Conservation (phyloP, 257 asterid species). For the Jacaranda mimosifolia region DNA sequence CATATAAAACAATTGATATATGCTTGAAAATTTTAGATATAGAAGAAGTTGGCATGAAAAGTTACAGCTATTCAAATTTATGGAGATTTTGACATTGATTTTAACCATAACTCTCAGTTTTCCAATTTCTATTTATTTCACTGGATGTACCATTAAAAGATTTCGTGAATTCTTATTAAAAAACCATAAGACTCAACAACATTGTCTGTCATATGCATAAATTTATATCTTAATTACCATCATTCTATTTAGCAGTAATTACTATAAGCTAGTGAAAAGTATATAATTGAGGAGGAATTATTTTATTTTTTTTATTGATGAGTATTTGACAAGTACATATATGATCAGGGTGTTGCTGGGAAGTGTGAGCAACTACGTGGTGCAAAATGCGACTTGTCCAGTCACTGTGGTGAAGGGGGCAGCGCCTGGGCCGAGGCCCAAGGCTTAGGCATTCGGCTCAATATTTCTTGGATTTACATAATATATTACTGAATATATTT, state of each 20-base stretch:
- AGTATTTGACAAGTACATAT: not conserved
- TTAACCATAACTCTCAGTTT: no score
- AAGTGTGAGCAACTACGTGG: constrained; percentile 86
- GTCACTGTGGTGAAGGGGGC: constrained; percentile 78
- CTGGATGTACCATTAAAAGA: no score
- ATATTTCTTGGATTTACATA: not conserved
- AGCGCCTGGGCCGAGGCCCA: constrained; percentile 16
- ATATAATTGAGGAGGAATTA: no score
- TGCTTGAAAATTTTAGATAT: no score
- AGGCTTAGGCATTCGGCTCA: constrained; percentile 12
- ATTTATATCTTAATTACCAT: not conserved
- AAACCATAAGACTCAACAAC: no score
- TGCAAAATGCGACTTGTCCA: constrained; percentile 78
- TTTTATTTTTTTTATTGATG: no score
- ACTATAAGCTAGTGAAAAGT: not conserved
- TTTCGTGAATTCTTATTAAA: no score
- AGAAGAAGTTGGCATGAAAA: no score
- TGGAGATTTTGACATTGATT: no score
- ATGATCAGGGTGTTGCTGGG: constrained; percentile 72
- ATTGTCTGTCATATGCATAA: not conserved
- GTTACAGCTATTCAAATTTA: no score
- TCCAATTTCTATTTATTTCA: no score
- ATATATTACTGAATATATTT: not conserved
- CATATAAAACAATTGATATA: no score
- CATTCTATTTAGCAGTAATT: not conserved